Evolutionary conservation across 2,329 filamentous ascomycete species (phyloP).

Genomic region (Apiospora kogelbergensis): DNA sequence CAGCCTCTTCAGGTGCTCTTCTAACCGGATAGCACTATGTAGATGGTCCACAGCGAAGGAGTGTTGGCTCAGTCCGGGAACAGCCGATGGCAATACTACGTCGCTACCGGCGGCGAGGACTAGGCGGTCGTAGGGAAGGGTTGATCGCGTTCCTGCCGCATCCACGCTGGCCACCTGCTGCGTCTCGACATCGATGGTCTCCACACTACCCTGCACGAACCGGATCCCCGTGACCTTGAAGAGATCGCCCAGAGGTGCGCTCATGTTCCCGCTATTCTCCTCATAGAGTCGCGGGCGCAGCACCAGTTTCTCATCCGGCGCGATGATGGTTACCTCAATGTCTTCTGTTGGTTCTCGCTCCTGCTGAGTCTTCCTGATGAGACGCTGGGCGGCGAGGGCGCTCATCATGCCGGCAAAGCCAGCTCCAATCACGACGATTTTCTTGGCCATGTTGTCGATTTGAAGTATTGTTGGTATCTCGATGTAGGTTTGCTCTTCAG

Average conservation of each 20-base stretch:
- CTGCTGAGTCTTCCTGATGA: slow-evolving; percentile 24
- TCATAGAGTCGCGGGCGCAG: slow-evolving; percentile 37
- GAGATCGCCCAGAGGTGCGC: slow-evolving; percentile 20
- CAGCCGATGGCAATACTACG: slow-evolving; percentile 25
- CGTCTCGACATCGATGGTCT: slow-evolving; percentile 19
- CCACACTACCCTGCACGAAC: slow-evolving; percentile 25
- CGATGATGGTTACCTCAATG: slow-evolving; percentile 31
- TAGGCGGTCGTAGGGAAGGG: slow-evolving; percentile 32
- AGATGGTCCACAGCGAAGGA: slow-evolving; percentile 36
- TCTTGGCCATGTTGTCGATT: not conserved
- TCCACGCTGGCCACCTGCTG: slow-evolving; percentile 20
- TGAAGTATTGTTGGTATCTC: not conserved
- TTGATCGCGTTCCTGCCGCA: slow-evolving; percentile 9
- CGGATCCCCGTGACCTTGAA: slow-evolving; percentile 28
- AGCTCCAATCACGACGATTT: slow-evolving; percentile 28
- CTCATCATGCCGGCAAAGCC: slow-evolving; percentile 38
- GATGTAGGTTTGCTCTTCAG: not conserved
- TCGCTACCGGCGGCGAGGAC: slow-evolving; percentile 37
- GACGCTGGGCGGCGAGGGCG: slow-evolving; percentile 34
- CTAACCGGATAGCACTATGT: slow-evolving; percentile 24
- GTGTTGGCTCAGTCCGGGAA: slow-evolving; percentile 32
- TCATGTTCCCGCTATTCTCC: slow-evolving; percentile 26
- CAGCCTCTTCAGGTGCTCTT: slow-evolving; percentile 30
- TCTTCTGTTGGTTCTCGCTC: not conserved
- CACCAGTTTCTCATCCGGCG: slow-evolving; percentile 32